A percentile compares a stretch with the other conserved stretches of the same genome.
Evolutionary conservation across 495 filamentous ascomycete species (phyloP).

Genomic region (Xylaria venustula): DNA sequence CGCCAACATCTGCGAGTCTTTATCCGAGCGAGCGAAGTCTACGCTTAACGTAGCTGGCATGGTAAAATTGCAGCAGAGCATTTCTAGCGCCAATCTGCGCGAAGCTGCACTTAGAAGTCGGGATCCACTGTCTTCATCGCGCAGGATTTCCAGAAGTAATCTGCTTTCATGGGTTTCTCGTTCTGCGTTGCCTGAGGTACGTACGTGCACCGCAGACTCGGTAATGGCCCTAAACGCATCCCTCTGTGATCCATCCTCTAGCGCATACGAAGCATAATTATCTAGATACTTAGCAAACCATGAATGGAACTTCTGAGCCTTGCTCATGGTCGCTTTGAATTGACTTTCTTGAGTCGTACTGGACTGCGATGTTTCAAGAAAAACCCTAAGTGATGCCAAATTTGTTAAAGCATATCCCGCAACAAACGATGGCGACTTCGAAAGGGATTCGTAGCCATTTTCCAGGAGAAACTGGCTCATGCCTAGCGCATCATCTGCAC

Average conservation of each 20-base stretch:
- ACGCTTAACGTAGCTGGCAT: slow-evolving; percentile 51
- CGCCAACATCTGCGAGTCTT: slow-evolving; percentile 57
- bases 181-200: slow-evolving; percentile 57
- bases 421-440: slow-evolving; percentile 66
- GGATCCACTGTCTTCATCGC: slow-evolving; percentile 60
- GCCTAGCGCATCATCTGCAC: slow-evolving; percentile 88
- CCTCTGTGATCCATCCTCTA: slow-evolving; percentile 45
- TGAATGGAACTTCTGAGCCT: slow-evolving; percentile 61
- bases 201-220: slow-evolving; percentile 58
- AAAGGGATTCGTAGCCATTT: slow-evolving; percentile 64
- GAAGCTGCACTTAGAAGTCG: slow-evolving; percentile 67
- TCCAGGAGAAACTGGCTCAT: slow-evolving; percentile 82
- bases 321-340: slow-evolving; percentile 65
- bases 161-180: slow-evolving; percentile 65
- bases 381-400: slow-evolving; percentile 68
- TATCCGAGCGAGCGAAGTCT: slow-evolving; percentile 63
- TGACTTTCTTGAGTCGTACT: slow-evolving; percentile 76
- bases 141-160: slow-evolving; percentile 69
- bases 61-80: slow-evolving; percentile 73
- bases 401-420: slow-evolving; percentile 74
- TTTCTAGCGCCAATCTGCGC: slow-evolving; percentile 65
- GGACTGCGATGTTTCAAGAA: slow-evolving; percentile 64
- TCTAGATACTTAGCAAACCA: slow-evolving; percentile 69
- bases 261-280: slow-evolving; percentile 49
- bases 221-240: slow-evolving; percentile 64